Conservation (phyloP, 2,329 filamentous ascomycete species). For the Epicoccum nigrum region DNA sequence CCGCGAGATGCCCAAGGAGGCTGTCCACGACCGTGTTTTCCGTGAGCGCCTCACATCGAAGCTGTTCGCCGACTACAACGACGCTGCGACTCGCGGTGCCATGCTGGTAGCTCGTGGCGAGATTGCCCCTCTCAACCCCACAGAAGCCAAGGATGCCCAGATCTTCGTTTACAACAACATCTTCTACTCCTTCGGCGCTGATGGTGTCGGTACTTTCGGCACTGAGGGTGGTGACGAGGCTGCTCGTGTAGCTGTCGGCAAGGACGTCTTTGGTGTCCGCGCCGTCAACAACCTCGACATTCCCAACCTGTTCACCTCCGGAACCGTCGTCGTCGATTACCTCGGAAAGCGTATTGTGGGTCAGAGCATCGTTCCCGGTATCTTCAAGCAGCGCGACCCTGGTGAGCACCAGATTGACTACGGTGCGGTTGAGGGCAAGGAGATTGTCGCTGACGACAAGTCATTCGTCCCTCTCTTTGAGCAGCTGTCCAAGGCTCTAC, state of each 20-base stretch:
- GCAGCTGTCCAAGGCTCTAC: constrained; percentile 87
- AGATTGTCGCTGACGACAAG: constrained; percentile 89
- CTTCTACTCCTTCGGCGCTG: constrained; percentile 97
- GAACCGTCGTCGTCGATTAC: constrained; percentile 95
- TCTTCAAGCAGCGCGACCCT: constrained; percentile 97
- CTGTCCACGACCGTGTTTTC: constrained; percentile 94
- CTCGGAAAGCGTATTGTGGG: constrained; percentile 96
- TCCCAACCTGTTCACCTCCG: constrained; percentile 89
- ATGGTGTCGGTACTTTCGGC: constrained; percentile 96
- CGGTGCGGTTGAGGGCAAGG: constrained; percentile 95
- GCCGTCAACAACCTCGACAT: constrained; percentile 98
- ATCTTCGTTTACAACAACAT: constrained; percentile 99
- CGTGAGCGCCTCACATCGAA: constrained; percentile 92
- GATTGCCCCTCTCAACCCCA: constrained; percentile 91
- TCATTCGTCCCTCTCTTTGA: constrained; percentile 83
- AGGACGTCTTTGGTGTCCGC: constrained; percentile 93
- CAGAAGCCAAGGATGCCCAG: constrained; percentile 88
- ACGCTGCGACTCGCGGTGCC: constrained; percentile 89
- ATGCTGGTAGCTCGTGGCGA: constrained; percentile 92
- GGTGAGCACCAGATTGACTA: constrained; percentile 99
- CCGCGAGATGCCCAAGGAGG: constrained; percentile 89
- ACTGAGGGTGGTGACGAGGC: constrained; percentile 97
- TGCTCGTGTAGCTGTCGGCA: constrained; percentile 91
- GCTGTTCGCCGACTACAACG: constrained; percentile 96
- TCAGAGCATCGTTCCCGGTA: constrained; percentile 97